Evolutionary conservation across 345 rosid species (phyloP).

Genomic region (Erodium maritimum): DNA sequence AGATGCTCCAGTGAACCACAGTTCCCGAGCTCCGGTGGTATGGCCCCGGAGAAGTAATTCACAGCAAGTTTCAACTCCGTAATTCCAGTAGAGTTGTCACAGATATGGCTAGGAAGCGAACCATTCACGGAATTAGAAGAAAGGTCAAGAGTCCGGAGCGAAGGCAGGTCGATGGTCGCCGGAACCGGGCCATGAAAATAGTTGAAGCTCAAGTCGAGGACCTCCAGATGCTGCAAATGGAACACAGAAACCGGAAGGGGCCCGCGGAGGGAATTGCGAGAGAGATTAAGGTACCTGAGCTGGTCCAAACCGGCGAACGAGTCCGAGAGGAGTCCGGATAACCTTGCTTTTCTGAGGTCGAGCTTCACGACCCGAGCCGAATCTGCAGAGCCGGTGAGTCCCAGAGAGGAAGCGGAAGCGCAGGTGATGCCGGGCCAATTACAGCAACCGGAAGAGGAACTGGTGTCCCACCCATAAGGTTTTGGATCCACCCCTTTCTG

Average conservation of each 20-base stretch:
- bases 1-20: constrained; percentile 12
- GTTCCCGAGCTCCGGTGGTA: background rate
- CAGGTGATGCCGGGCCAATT: constrained; percentile 2
- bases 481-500: no score
- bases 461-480: background rate
- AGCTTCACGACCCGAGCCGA: constrained; percentile 9
- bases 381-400: constrained; percentile 6
- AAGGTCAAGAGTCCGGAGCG: constrained; percentile 4
- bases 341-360: constrained; percentile 4
- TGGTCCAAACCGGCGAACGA: constrained; percentile 12
- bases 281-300: constrained; percentile 12
- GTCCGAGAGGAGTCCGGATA: constrained; percentile 1
- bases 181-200: constrained; percentile 8
- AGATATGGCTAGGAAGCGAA: constrained; percentile 3
- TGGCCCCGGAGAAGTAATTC: constrained; percentile 9
- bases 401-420: constrained; percentile 29
- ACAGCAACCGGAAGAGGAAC: background rate
- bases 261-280: constrained; percentile 1
- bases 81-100: constrained; percentile 5
- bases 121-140: constrained; percentile 10
- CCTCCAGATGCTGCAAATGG: constrained; percentile 7
- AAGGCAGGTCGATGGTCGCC: constrained; percentile 1
- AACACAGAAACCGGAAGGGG: constrained; percentile 2
- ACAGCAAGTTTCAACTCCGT: constrained; percentile 8
- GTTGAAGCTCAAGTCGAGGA: constrained; percentile 12